Percentiles rank a stretch among this genome's conserved stretches.
These are phyloP conservation scores for Geotrichum restrictum DNA, from an alignment of 1,139 yeast genomes.

Conservation along the genomic window DNA sequence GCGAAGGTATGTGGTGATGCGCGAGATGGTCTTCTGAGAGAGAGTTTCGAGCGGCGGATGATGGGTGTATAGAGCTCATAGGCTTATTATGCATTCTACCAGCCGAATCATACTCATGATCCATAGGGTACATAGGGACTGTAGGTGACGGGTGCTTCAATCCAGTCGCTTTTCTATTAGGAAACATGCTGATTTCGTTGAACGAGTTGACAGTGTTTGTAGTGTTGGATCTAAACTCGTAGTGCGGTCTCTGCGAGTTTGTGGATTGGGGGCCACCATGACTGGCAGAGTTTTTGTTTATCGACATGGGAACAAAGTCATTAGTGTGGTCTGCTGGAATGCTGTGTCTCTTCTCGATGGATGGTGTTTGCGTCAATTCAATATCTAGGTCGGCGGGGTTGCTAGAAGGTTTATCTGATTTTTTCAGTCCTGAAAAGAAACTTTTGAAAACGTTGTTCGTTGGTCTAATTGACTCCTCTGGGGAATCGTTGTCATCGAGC, in stretches of 20 bases:
- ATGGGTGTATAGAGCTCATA: too few species aligned
- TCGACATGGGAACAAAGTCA: neutral
- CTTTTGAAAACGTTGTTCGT: neutral
- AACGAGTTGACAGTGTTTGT: neutral
- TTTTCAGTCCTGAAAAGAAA: neutral
- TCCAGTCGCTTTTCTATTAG: neutral
- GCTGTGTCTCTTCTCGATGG: neutral
- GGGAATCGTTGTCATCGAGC: neutral
- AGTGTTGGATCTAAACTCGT: neutral
- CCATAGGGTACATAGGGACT: neutral
- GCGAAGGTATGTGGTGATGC: neutral
- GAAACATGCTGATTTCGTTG: constrained; percentile 5
- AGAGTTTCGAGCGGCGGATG: too few species aligned
- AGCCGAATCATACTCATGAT: neutral
- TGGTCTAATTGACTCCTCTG: neutral
- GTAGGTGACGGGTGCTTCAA: too few species aligned
- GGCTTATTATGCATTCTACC: neutral
- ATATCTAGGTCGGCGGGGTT: neutral
- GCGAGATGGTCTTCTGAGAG: neutral
- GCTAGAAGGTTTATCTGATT: neutral
- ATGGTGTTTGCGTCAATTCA: neutral
- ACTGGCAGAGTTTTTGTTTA: neutral
- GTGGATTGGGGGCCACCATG: neutral
- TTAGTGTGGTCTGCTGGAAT: neutral
- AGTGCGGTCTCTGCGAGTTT: neutral